Evolutionary conservation across 176 grass and related monocot genomes (phyloP), one percentile per base, ranked within the genome.

Genomic region (Musa beccarii): DNA sequence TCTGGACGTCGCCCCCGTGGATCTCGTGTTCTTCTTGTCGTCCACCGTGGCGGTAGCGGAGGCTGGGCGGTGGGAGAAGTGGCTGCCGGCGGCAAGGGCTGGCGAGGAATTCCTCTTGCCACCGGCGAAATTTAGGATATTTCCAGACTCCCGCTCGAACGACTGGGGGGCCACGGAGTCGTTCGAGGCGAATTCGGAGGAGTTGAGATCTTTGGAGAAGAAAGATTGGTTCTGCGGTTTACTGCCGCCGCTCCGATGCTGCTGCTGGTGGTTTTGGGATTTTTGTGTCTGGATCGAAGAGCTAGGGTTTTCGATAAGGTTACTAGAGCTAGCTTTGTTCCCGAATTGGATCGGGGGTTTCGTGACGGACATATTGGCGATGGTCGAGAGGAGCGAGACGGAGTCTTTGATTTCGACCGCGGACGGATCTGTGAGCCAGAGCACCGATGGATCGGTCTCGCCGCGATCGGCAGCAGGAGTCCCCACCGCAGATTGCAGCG

Each of bases 371-470:
- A 89, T 88, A 61, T 97, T 88, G 11, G 86, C 89, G 9, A 84
- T 51, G 43, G 22, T 54, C 12, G 61, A 64, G 2, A 22, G 20
- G 11, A 79, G 78, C 10, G 81, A 82, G 53, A 90, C 49, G 59
- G 84, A 81, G 8, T 98, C 94, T 83, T 93, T 98, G 15, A 91
- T 85, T 51, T 91, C 90, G 14, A 80, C 56, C n/a, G 78, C 71
- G 3, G 94, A 83, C 23, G 85, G 52, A 80, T 93, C 94, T 52
- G 94, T 81, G 49, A 98, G 90, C 94, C 90, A 98, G n/a, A 98
- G 85, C 71, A 90, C 64, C n/a, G 93, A 96, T 16, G 93, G 93
- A 78, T 96, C 93, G 22, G 83, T 84, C 67, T 98, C 94, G 6
- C 69, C 82, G 25, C 87, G 87, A 26, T 79, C 66, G 2, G 77